These are phyloP conservation scores for Candida dajiaensis DNA, from an alignment of 805 yeast species.

Conservation along the genomic window DNA sequence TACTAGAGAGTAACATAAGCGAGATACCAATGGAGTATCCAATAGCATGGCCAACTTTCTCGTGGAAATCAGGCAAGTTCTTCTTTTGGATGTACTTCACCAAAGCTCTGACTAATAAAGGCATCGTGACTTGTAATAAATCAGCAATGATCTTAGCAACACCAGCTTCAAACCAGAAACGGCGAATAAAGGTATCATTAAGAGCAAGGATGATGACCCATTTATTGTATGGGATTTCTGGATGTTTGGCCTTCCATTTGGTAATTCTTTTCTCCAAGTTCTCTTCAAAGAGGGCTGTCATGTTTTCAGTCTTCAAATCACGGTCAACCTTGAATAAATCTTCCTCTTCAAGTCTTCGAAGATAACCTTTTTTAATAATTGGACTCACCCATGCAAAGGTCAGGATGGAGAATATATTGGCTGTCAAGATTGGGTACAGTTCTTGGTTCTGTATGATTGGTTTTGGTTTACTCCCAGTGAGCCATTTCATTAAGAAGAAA, in stretches of 20 bases:
- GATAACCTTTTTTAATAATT: slow-evolving; percentile 42
- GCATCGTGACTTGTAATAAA: slow-evolving; percentile 44
- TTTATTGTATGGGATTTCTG: slow-evolving; percentile 18
- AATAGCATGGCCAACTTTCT: slow-evolving; percentile 49
- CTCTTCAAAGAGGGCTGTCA: slow-evolving; percentile 31
- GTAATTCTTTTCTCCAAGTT: slow-evolving; percentile 25
- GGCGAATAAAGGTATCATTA: slow-evolving; percentile 28
- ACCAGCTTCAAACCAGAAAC: slow-evolving; percentile 30
- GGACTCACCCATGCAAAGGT: slow-evolving; percentile 20
- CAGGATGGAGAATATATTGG: slow-evolving; percentile 13
- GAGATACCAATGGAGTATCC: slow-evolving; percentile 74
- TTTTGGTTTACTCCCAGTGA: slow-evolving; percentile 14
- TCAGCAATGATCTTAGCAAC: slow-evolving; percentile 26
- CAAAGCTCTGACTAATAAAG: slow-evolving; percentile 59
- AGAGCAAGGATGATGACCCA: slow-evolving; percentile 27
- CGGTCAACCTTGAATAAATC: slow-evolving; percentile 45
- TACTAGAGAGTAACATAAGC: slow-evolving; percentile 43
- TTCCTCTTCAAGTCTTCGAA: slow-evolving; percentile 51
- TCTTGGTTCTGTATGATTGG: slow-evolving; percentile 15
- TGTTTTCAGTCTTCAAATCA: slow-evolving; percentile 27
- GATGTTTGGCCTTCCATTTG: slow-evolving; percentile 21
- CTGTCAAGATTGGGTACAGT: slow-evolving; percentile 16
- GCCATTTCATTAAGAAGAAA: slow-evolving; percentile 8
- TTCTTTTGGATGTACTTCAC: slow-evolving; percentile 57
- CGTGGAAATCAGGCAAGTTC: slow-evolving; percentile 34